A percentile compares a stretch with the other conserved stretches of the same genome.
Evolutionary conservation across 371 early-diverging fungal species (phyloP).

Genomic region (Rhizopus sp.): DNA sequence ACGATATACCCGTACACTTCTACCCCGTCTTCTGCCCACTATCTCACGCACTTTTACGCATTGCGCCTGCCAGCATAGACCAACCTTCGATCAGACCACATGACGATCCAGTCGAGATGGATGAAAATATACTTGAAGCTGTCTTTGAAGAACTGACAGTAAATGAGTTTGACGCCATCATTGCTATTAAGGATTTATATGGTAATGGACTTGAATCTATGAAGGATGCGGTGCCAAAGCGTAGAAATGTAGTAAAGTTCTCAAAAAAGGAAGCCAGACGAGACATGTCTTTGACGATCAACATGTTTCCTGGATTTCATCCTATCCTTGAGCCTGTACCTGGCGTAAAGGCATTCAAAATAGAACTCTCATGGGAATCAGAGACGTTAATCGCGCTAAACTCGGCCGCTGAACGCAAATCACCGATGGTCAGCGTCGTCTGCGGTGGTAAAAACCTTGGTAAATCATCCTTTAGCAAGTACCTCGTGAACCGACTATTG

Average conservation of each 20-base stretch:
- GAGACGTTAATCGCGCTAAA: conserved; percentile 9
- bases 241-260: conserved; percentile 21
- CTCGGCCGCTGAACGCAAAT: conserved; percentile 13
- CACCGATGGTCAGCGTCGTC: conserved; percentile 52
- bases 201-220: conserved; percentile 12
- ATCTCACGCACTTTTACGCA: conserved; percentile 58
- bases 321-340: conserved; percentile 40
- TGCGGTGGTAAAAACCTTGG: conserved; percentile 77
- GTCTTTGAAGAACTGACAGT: conserved; percentile 15
- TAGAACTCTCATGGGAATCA: conserved; percentile 44
- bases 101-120: not conserved
- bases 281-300: conserved; percentile 9
- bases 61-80: conserved; percentile 36
- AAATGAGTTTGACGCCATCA: conserved; percentile 13
- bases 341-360: conserved; percentile 40
- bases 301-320: conserved; percentile 24
- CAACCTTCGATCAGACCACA: conserved; percentile 2
- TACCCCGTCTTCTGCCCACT: conserved; percentile 61
- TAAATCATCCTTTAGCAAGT: conserved; percentile 75
- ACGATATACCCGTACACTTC: conserved; percentile 27
- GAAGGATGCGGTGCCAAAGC: conserved; percentile 12
- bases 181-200: conserved; percentile 21
- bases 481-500: conserved; percentile 68
- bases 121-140: conserved; percentile 16
- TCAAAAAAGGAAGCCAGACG: conserved; percentile 1